phyloP scores from a whole-genome alignment of 805 yeast genomes.

The Candida patagonica region DNA sequence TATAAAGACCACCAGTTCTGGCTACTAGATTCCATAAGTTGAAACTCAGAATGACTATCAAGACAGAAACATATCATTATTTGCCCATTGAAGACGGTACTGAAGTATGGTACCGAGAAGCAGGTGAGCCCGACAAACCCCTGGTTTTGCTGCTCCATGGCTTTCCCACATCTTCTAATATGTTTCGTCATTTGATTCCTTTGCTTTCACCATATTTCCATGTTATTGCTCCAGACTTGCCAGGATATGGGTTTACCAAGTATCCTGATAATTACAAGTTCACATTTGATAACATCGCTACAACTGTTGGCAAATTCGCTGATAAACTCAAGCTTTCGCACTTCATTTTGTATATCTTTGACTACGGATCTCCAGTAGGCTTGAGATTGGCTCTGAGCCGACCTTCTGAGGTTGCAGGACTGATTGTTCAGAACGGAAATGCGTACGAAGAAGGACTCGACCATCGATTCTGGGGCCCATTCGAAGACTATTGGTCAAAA shows the following conservation, averaged over 20 bases:
- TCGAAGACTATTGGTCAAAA: constrained; percentile 28
- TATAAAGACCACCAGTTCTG: too few relatives aligned
- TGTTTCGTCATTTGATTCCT: constrained; percentile 32
- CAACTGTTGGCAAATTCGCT: constrained; percentile 27
- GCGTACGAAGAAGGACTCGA: constrained; percentile 37
- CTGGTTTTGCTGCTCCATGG: constrained; percentile 36
- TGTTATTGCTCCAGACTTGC: constrained; percentile 39
- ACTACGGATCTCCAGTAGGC: constrained; percentile 38
- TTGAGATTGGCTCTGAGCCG: constrained; percentile 30
- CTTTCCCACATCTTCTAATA: constrained; percentile 36
- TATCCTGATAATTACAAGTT: constrained; percentile 24
- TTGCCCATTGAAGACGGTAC: too few relatives aligned
- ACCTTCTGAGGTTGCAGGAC: constrained; percentile 26
- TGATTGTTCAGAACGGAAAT: constrained; percentile 37
- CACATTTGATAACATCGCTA: constrained; percentile 29
- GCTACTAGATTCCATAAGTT: too few relatives aligned
- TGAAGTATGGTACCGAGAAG: constrained; percentile 33
- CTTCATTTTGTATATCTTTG: constrained; percentile 33
- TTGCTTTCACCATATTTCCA: constrained; percentile 30
- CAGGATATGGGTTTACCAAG: constrained; percentile 19
- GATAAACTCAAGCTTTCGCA: constrained; percentile 22
- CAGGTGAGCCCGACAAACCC: constrained; percentile 31
- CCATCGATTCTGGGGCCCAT: constrained; percentile 31
- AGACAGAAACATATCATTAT: too few relatives aligned
- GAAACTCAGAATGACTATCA: too few relatives aligned